phyloP scores from a whole-genome alignment of 2,329 filamentous ascomycete species.

The Exophiala calicioides region DNA sequence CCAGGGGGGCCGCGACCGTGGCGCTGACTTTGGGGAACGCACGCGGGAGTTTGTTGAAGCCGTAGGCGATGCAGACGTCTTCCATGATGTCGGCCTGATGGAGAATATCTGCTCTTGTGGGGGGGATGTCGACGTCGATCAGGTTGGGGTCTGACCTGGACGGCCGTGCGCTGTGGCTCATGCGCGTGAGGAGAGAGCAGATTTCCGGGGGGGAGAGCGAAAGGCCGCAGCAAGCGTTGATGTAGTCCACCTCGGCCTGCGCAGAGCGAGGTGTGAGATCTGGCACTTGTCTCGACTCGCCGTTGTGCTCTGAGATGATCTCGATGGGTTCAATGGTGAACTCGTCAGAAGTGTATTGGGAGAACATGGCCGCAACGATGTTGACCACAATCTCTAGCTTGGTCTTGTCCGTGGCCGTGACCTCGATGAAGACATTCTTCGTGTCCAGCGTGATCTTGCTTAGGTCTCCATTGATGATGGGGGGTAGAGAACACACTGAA shows the following conservation, averaged over 20 bases:
- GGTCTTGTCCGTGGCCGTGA: constrained; percentile 92
- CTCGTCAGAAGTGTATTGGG: constrained; percentile 78
- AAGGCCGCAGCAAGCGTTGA: constrained; percentile 90
- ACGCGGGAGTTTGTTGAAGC: constrained; percentile 92
- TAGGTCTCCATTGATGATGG: constrained; percentile 96
- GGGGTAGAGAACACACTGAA: constrained; percentile 87
- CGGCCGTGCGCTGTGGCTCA: constrained; percentile 81
- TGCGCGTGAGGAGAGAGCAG: constrained; percentile 78
- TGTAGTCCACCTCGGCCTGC: constrained; percentile 84
- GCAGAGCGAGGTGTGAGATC: constrained; percentile 74
- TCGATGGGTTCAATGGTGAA: constrained; percentile 94
- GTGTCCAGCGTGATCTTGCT: constrained; percentile 93
- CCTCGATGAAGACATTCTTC: constrained; percentile 93
- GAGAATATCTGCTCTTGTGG: constrained; percentile 89
- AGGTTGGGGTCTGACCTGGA: constrained; percentile 69
- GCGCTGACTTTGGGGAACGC: constrained; percentile 82
- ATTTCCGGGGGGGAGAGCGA: constrained; percentile 72
- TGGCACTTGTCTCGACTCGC: constrained; percentile 76
- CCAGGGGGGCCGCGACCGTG: constrained; percentile 81
- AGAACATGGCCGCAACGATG: constrained; percentile 98
- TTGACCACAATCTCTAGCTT: constrained; percentile 96
- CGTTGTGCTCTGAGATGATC: constrained; percentile 89
- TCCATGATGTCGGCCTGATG: constrained; percentile 99
- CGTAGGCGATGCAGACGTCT: constrained; percentile 93
- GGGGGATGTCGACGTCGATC: constrained; percentile 78